These are phyloP conservation scores for Gyromitra esculenta DNA, from an alignment of 2,329 filamentous ascomycete genomes.

Conservation along the genomic window DNA sequence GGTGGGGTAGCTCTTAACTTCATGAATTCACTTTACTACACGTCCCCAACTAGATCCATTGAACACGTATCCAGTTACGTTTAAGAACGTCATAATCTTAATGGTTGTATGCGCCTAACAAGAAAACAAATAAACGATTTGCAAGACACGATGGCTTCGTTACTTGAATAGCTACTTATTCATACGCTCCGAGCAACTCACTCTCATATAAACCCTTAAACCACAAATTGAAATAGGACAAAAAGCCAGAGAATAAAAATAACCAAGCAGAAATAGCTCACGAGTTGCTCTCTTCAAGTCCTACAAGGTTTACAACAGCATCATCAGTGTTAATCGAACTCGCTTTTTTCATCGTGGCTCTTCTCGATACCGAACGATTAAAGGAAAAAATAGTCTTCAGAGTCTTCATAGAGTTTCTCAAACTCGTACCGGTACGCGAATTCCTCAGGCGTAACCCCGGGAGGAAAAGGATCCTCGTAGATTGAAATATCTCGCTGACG, in stretches of 20 bases:
- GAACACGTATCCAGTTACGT: too few species aligned
- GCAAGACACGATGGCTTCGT: too few species aligned
- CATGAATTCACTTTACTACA: too few species aligned
- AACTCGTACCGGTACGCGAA: not conserved
- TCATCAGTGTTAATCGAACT: not conserved
- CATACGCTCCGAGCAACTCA: not conserved
- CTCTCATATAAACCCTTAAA: not conserved
- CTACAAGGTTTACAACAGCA: not conserved
- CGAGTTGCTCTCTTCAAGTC: not conserved
- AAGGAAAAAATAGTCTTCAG: slow-evolving; percentile 8
- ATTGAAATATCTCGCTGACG: not conserved
- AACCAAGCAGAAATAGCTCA: not conserved
- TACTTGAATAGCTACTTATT: not conserved
- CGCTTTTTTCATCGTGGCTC: not conserved
- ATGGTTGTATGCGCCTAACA: too few species aligned
- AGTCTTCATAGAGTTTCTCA: not conserved
- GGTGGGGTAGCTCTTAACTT: too few species aligned
- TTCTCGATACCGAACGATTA: not conserved
- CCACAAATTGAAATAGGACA: not conserved
- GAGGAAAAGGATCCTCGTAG: too few species aligned
- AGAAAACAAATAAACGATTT: too few species aligned
- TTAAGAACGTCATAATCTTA: too few species aligned
- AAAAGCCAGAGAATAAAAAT: not conserved
- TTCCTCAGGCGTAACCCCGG: not conserved
- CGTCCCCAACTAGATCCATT: too few species aligned